A percentile compares a stretch with the other conserved stretches of the same genome.
Conservation (phyloP, 2,329 filamentous ascomycete genomes). For the Teratosphaeria epicoccoides region DNA sequence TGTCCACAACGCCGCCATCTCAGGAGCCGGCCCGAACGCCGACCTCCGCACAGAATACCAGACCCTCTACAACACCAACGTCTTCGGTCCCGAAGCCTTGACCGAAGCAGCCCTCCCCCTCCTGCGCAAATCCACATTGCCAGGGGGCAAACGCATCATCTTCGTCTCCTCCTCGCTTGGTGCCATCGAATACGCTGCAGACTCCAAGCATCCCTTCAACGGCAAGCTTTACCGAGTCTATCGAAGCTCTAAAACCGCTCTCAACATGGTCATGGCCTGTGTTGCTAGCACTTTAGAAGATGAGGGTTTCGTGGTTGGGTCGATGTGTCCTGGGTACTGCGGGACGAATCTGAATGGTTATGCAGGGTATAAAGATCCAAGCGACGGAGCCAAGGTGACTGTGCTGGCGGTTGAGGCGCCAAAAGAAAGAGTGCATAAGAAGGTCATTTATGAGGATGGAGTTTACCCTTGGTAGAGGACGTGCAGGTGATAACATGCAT, state of each 20-base stretch:
- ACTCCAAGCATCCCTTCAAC: not conserved
- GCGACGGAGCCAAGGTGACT: constrained; percentile 21
- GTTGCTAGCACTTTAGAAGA: constrained; percentile 10
- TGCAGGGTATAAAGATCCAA: constrained; percentile 17
- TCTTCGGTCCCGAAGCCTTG: not conserved
- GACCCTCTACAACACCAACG: constrained; percentile 12
- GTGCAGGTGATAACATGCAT: not conserved
- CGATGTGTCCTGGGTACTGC: constrained; percentile 13
- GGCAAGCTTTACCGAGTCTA: not conserved
- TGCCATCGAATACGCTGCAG: constrained; percentile 1
- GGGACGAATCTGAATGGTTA: constrained; percentile 19
- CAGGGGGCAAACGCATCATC: constrained; percentile 10
- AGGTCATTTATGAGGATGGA: constrained; percentile 15
- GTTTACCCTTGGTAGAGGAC: not conserved
- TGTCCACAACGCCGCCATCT: constrained; percentile 28
- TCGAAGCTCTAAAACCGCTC: not conserved
- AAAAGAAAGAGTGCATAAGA: constrained; percentile 19
- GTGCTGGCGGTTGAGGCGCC: constrained; percentile 11
- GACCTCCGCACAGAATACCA: constrained; percentile 12
- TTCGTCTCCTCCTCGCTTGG: constrained; percentile 5
- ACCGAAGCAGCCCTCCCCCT: not conserved
- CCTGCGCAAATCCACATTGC: not conserved
- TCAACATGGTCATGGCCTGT: constrained; percentile 3
- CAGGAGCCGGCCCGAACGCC: not conserved
- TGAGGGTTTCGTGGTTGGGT: constrained; percentile 19